Evolutionary conservation across 148 eudicot genomes (phyloP).

Genomic region (Silene conica): DNA sequence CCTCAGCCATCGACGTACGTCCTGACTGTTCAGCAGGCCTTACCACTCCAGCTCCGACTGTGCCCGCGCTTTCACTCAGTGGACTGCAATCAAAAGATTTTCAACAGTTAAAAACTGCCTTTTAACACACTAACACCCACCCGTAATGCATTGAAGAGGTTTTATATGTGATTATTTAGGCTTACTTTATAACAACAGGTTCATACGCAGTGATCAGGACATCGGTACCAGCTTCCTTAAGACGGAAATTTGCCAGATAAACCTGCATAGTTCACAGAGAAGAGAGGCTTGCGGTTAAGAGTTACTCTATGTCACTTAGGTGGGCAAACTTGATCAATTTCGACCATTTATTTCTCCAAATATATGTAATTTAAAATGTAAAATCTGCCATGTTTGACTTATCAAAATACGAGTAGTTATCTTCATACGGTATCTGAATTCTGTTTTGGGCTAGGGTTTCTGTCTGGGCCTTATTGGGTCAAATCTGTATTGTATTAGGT

Average conservation of each 20-base stretch:
- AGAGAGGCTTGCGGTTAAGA: not conserved
- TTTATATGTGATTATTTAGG: not conserved
- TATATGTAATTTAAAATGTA: not conserved
- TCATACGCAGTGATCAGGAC: slow-evolving; percentile 75
- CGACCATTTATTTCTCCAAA: not conserved
- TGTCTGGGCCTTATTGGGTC: no score
- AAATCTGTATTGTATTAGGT: no score
- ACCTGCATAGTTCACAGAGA: slow-evolving; percentile 45
- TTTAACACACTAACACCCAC: no score
- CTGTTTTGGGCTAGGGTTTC: no score
- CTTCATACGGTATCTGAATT: no score
- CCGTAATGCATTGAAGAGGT: no score
- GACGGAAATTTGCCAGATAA: slow-evolving; percentile 86
- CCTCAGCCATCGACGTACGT: slow-evolving; percentile 60
- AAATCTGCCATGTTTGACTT: not conserved
- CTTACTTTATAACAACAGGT: slow-evolving; percentile 80
- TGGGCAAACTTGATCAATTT: no score
- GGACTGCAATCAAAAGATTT: slow-evolving; percentile 42
- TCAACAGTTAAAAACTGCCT: not conserved
- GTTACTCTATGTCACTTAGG: no score
- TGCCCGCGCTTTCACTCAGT: slow-evolving; percentile 72
- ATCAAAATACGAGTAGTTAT: not conserved
- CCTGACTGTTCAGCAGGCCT: slow-evolving; percentile 80
- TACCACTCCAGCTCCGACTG: slow-evolving; percentile 74
- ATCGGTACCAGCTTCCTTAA: slow-evolving; percentile 85